Evolutionary conservation across 495 filamentous ascomycete genomes (phyloP).

Genomic region (Neurospora sp.): DNA sequence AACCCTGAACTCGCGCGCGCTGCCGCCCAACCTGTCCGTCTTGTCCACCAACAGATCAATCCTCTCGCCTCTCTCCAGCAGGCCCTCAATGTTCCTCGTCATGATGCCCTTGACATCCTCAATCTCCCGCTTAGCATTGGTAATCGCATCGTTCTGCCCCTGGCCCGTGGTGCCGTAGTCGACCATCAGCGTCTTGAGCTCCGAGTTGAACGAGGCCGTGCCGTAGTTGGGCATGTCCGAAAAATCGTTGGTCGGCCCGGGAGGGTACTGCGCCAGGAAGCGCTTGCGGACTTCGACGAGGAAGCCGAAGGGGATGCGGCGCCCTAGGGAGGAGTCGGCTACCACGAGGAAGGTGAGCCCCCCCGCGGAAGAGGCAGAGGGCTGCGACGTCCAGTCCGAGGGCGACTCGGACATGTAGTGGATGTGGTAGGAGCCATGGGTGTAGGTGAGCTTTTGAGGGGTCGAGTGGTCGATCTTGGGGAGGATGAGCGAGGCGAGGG

Average conservation of each 20-base stretch:
- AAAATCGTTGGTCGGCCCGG: slow-evolving; percentile 58
- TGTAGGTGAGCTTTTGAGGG: slow-evolving; percentile 87
- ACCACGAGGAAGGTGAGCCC: slow-evolving; percentile 83
- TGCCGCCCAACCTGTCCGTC: slow-evolving; percentile 81
- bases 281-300: slow-evolving; percentile 83
- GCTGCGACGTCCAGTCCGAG: slow-evolving; percentile 37
- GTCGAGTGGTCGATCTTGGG: slow-evolving; percentile 79
- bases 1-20: slow-evolving; percentile 81
- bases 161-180: slow-evolving; percentile 69
- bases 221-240: slow-evolving; percentile 76
- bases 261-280: slow-evolving; percentile 66
- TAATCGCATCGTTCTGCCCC: slow-evolving; percentile 72
- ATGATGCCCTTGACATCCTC: slow-evolving; percentile 91
- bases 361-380: slow-evolving; percentile 46
- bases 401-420: slow-evolving; percentile 90
- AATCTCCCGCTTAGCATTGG: slow-evolving; percentile 76
- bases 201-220: slow-evolving; percentile 71
- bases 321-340: slow-evolving; percentile 58
- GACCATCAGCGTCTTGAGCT: slow-evolving; percentile 68
- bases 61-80: slow-evolving; percentile 87
- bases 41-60: slow-evolving; percentile 96
- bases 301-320: slow-evolving; percentile 86
- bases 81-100: slow-evolving; percentile 96
- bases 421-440: slow-evolving; percentile 80
- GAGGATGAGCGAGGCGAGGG: slow-evolving; percentile 85